These are phyloP conservation scores for Cerioporus squamosus DNA, from an alignment of 1,284 basidiomycete species.

Conservation along the genomic window DNA sequence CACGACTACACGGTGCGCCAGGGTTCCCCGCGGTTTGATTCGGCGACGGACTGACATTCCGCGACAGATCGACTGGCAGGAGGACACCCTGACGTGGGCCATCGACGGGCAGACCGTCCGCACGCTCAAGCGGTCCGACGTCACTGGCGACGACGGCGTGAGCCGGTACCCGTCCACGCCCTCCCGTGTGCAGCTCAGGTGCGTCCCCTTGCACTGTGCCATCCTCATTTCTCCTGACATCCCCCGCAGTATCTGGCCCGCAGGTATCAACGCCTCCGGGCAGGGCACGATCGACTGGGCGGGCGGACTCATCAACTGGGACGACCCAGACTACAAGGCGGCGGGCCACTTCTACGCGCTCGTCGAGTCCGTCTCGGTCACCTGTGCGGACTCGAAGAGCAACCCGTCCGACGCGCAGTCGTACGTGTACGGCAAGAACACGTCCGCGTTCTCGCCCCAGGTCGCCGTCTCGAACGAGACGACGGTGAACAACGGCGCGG, in stretches of 20 bases:
- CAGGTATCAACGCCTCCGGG: conserved; percentile 63
- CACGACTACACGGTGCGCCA: conserved; percentile 74
- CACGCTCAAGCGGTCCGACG: conserved; percentile 64
- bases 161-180: conserved; percentile 76
- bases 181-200: conserved; percentile 79
- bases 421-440: conserved; percentile 65
- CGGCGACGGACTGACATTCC: not conserved
- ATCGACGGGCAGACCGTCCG: conserved; percentile 76
- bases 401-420: conserved; percentile 53
- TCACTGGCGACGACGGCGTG: conserved; percentile 51
- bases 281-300: conserved; percentile 78
- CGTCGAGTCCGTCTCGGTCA: conserved; percentile 47
- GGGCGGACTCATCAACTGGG: conserved; percentile 81
- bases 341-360: conserved; percentile 44
- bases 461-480: conserved; percentile 60
- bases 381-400: conserved; percentile 55
- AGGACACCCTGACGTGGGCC: conserved; percentile 64
- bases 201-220: conserved; percentile 12
- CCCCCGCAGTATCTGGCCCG: conserved; percentile 69
- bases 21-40: not conserved
- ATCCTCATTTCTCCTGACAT: conserved; percentile 1
- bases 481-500: conserved; percentile 35
- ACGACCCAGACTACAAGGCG: conserved; percentile 70
- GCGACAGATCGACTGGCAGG: conserved; percentile 76
- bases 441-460: conserved; percentile 51